These are phyloP conservation scores for Monilinia fructicola DNA, from an alignment of 2,329 filamentous ascomycete species.

Conservation along the genomic window DNA sequence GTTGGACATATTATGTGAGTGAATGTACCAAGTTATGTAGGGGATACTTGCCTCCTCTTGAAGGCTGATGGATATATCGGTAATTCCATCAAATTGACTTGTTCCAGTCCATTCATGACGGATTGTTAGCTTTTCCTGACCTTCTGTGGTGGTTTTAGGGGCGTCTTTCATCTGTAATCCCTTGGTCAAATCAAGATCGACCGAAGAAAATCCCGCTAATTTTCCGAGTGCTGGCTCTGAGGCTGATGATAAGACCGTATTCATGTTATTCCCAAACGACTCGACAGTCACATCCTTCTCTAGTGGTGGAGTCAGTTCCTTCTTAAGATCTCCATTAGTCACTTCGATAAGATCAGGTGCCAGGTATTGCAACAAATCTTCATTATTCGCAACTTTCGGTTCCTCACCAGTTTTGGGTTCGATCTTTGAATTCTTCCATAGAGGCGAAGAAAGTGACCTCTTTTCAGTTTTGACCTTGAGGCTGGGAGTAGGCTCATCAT, in stretches of 20 bases:
- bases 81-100: slow-evolving; percentile 23
- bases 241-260: neutral
- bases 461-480: neutral
- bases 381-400: neutral
- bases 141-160: neutral
- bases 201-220: neutral
- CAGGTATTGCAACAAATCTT: neutral
- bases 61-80: slow-evolving; percentile 13
- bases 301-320: neutral
- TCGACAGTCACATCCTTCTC: neutral
- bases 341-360: too few relatives aligned
- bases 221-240: neutral
- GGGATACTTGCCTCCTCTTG: slow-evolving; percentile 27
- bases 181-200: neutral
- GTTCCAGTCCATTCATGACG: slow-evolving; percentile 34
- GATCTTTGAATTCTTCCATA: neutral
- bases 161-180: neutral
- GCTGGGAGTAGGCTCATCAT: neutral
- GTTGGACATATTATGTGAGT: neutral
- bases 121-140: slow-evolving; percentile 1
- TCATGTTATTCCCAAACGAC: neutral
- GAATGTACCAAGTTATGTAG: neutral
- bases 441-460: neutral
- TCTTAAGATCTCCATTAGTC: too few relatives aligned
- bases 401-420: neutral